Percentiles rank a stretch among this genome's conserved stretches.
Evolutionary conservation across 495 filamentous ascomycete genomes (phyloP).

Genomic region (Talaromyces adpressus): DNA sequence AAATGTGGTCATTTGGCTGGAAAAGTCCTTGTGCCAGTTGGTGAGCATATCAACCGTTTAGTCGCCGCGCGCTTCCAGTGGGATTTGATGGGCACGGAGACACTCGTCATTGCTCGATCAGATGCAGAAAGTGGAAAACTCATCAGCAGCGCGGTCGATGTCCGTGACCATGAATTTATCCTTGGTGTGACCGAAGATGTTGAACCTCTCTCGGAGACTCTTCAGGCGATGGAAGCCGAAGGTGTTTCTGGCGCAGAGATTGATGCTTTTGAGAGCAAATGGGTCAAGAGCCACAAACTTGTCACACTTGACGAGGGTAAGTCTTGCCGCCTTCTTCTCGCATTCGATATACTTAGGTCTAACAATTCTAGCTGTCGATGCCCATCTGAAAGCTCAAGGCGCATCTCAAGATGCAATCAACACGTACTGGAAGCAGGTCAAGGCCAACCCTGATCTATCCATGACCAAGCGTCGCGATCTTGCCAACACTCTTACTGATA

Average conservation of each 20-base stretch:
- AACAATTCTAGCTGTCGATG: constrained; percentile 52
- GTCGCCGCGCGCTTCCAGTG: constrained; percentile 92
- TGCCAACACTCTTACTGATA: constrained; percentile 55
- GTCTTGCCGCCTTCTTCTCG: background rate
- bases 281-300: constrained; percentile 81
- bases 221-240: constrained; percentile 80
- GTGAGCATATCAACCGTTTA: constrained; percentile 93
- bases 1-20: constrained; percentile 97
- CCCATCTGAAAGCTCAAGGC: constrained; percentile 59
- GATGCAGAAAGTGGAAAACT: constrained; percentile 91
- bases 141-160: constrained; percentile 83
- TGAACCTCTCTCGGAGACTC: constrained; percentile 74
- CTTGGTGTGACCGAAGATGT: constrained; percentile 69
- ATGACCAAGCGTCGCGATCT: constrained; percentile 67
- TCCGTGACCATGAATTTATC: constrained; percentile 94
- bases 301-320: constrained; percentile 85
- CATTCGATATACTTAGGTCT: constrained; percentile 1
- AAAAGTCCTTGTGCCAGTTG: constrained; percentile 89
- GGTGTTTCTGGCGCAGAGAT: constrained; percentile 76
- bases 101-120: constrained; percentile 87
- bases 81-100: constrained; percentile 96
- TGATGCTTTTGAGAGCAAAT: constrained; percentile 76
- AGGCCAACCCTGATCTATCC: constrained; percentile 60
- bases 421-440: constrained; percentile 55
- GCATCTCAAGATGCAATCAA: constrained; percentile 54